Conservation (phyloP, 768 basidiomycete species). For the Hemileccinum impolitum region DNA sequence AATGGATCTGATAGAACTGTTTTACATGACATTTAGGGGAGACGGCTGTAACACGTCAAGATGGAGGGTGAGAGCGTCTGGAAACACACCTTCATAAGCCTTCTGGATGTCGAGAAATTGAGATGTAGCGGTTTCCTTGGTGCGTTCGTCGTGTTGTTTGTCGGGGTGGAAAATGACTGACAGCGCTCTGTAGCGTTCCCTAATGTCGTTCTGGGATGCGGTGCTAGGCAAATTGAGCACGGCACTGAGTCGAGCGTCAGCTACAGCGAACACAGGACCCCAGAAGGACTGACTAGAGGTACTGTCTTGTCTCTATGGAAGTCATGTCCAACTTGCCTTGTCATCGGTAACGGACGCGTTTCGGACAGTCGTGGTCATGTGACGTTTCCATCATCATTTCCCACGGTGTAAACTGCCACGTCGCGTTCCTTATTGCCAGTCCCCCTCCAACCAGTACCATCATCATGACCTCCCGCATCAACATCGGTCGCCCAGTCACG, state of each 20-base stretch:
- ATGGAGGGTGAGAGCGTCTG: not conserved
- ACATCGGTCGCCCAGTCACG: slow-evolving; percentile 68
- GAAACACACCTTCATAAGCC: slow-evolving; percentile 68
- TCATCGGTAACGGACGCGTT: not conserved
- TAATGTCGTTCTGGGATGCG: slow-evolving; percentile 65
- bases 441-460: slow-evolving; percentile 4
- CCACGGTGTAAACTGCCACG: slow-evolving; percentile 25
- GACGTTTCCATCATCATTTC: slow-evolving; percentile 15
- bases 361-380: slow-evolving; percentile 18
- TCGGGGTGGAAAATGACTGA: slow-evolving; percentile 86
- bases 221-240: slow-evolving; percentile 67
- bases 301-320: slow-evolving; percentile 17
- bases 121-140: slow-evolving; percentile 57
- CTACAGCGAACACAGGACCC: not conserved
- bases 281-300: slow-evolving; percentile 27
- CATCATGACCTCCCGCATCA: slow-evolving; percentile 78
- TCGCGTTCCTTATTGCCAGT: slow-evolving; percentile 4
- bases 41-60: not conserved
- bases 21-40: slow-evolving; percentile 16
- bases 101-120: slow-evolving; percentile 76
- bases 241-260: slow-evolving; percentile 33
- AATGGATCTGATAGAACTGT: slow-evolving; percentile 71
- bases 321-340: slow-evolving; percentile 7
- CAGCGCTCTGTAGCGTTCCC: slow-evolving; percentile 66
- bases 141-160: slow-evolving; percentile 60